A percentile compares a stretch with the other conserved stretches of the same genome.
phyloP scores from a whole-genome alignment of 2,329 filamentous ascomycete species.

The Aspergillus texensis region DNA sequence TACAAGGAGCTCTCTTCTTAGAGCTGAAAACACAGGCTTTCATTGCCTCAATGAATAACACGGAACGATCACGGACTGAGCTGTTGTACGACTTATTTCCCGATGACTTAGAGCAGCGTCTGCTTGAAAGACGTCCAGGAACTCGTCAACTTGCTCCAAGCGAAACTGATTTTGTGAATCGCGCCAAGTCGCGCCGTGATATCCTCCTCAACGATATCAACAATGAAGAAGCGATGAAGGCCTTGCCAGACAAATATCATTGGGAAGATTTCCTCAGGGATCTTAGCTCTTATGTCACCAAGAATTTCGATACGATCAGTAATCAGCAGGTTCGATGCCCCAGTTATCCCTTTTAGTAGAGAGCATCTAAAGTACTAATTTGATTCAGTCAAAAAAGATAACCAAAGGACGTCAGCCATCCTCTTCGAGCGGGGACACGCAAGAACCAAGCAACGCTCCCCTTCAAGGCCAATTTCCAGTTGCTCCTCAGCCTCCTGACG shows the following conservation, averaged over 20 bases:
- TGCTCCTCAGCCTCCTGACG: slow-evolving; percentile 40
- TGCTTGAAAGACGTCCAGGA: slow-evolving; percentile 58
- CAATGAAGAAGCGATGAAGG: slow-evolving; percentile 51
- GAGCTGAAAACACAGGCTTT: slow-evolving; percentile 70
- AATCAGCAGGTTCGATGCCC: slow-evolving; percentile 46
- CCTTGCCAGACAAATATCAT: slow-evolving; percentile 61
- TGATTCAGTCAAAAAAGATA: slow-evolving; percentile 39
- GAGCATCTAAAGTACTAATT: slow-evolving; percentile 22
- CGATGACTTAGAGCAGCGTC: slow-evolving; percentile 55
- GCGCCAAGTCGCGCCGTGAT: slow-evolving; percentile 57
- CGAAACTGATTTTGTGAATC: slow-evolving; percentile 62
- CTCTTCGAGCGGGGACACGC: slow-evolving; percentile 40
- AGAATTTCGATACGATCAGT: slow-evolving; percentile 58
- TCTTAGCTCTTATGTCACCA: slow-evolving; percentile 60
- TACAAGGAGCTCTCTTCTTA: slow-evolving; percentile 62
- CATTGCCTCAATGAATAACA: slow-evolving; percentile 62
- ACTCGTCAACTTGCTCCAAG: slow-evolving; percentile 58
- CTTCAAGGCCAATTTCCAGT: slow-evolving; percentile 47
- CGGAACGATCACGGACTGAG: slow-evolving; percentile 57
- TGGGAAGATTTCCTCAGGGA: slow-evolving; percentile 67
- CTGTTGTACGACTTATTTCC: slow-evolving; percentile 64
- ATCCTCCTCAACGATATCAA: slow-evolving; percentile 60
- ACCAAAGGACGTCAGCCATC: slow-evolving; percentile 41
- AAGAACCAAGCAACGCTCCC: slow-evolving; percentile 40
- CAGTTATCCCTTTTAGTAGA: not conserved